Percentiles rank a stretch among this genome's conserved stretches.
Evolutionary conservation across 768 basidiomycete genomes (phyloP).

Genomic region (Coprinopsis sp.): DNA sequence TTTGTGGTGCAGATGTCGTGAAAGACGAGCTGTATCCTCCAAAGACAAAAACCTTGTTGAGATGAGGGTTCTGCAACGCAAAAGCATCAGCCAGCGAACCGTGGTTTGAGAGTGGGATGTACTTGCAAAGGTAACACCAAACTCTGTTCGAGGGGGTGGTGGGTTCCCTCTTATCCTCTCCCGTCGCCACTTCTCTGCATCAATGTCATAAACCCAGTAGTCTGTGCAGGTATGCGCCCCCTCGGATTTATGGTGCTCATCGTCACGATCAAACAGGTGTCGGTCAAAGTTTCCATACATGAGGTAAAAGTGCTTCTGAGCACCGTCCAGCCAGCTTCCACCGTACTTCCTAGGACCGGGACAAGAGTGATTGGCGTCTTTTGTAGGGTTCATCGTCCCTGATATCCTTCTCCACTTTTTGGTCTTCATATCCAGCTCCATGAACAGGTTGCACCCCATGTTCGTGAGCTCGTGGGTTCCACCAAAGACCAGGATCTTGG

Average conservation of each 20-base stretch:
- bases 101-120: background rate
- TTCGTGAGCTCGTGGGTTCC: constrained; percentile 24
- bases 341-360: constrained; percentile 33
- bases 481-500: constrained; percentile 36
- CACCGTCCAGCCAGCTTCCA: constrained; percentile 29
- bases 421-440: constrained; percentile 31
- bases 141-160: constrained; percentile 30
- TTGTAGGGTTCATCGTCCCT: constrained; percentile 17
- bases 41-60: constrained; percentile 33
- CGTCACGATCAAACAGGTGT: constrained; percentile 19
- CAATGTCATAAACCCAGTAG: constrained; percentile 34
- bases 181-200: constrained; percentile 23
- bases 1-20: constrained; percentile 18
- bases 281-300: constrained; percentile 34
- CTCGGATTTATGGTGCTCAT: constrained; percentile 20
- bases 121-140: constrained; percentile 28
- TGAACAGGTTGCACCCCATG: constrained; percentile 35
- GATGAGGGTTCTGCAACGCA: constrained; percentile 24
- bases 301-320: constrained; percentile 26
- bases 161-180: constrained; percentile 30
- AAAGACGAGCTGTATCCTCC: constrained; percentile 34
- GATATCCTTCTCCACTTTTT: constrained; percentile 26
- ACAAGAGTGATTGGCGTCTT: constrained; percentile 15
- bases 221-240: constrained; percentile 25
- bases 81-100: background rate